These are phyloP conservation scores for Pontederia crassipes DNA, from an alignment of 176 grass and related monocot species.

Conservation along the genomic window DNA sequence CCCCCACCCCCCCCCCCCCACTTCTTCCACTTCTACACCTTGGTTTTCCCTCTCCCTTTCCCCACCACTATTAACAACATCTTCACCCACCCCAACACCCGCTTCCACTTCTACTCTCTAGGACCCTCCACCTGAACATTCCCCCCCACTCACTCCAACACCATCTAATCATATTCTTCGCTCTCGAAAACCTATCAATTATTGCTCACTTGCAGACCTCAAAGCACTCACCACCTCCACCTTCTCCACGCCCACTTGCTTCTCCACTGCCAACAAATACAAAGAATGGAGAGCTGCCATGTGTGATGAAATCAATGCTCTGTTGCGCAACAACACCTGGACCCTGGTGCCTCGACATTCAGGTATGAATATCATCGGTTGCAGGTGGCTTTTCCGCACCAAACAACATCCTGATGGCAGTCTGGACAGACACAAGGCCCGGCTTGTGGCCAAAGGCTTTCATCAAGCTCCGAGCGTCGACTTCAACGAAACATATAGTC, in stretches of 20 bases:
- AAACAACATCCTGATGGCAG: neutral
- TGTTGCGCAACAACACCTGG: neutral
- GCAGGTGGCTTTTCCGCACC: neutral
- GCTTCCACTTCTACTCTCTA: too few relatives aligned
- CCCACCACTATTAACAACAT: too few relatives aligned
- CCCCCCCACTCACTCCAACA: too few relatives aligned
- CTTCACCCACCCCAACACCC: too few relatives aligned
- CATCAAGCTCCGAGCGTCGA: neutral
- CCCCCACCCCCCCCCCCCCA: too few relatives aligned
- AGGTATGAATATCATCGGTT: neutral
- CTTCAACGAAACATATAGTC: neutral
- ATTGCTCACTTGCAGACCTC: too few relatives aligned
- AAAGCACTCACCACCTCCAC: too few relatives aligned
- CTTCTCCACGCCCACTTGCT: neutral
- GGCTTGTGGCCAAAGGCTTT: neutral
- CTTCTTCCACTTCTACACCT: too few relatives aligned
- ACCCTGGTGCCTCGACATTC: neutral
- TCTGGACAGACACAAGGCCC: neutral
- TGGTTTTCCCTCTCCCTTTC: too few relatives aligned
- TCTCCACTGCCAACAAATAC: neutral
- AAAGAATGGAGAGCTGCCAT: neutral
- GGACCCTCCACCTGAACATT: too few relatives aligned
- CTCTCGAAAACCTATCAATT: too few relatives aligned
- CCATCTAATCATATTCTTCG: too few relatives aligned
- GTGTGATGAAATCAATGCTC: neutral